Base-by-base conservation (phyloP, 2,329 filamentous ascomycete genomes). In the Aspergillus sclerotialis region DNA sequence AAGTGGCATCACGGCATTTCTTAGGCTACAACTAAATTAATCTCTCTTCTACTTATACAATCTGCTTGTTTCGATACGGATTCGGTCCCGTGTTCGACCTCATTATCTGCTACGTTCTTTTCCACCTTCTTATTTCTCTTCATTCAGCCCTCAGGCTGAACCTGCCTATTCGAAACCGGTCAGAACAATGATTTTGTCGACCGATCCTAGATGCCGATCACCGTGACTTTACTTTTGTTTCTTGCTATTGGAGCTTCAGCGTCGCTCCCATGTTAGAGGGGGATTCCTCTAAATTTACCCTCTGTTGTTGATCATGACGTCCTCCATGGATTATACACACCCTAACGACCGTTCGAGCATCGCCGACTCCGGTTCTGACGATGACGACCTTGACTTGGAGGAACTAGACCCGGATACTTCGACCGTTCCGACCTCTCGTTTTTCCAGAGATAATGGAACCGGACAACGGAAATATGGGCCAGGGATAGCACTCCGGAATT, bases 401-500 rank as follows among this genome's bases (percentile, higher is more conserved):
- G 65, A 68, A 48, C 55, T 69, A 17, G 65, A 68, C 38, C 63
- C 64, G n/a, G 50, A 52, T 24, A 46, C 55, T 1, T 36, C 54
- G 21, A 37, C 42, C 11, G 33, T 46, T 32, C 38, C 33, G 23
- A 35, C 42, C 7, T 30, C 45, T 15, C 45, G 52, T 23, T 19
- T 36, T 10, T 58, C 56, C 15, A 44, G 48, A 28, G 58, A 61
- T 13, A 55, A 57, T 17, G 35, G 49, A 2, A 36, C 40, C 10
- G 43, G 41, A 28, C 46, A 49, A 38, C 40, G 46, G 35, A 43
- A 49, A 24, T 57, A 58, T 48, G 59, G 55, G 13, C 56, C 61
- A n/a, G 60, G 57, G 8, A 66, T 68, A 33, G 63, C 65, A 3
- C 39, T 69, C 23, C 58, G 61, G 30, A 78, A 73, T 44, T 49